Conservation (phyloP, 2,329 filamentous ascomycete genomes). For the Akanthomyces muscarius region DNA sequence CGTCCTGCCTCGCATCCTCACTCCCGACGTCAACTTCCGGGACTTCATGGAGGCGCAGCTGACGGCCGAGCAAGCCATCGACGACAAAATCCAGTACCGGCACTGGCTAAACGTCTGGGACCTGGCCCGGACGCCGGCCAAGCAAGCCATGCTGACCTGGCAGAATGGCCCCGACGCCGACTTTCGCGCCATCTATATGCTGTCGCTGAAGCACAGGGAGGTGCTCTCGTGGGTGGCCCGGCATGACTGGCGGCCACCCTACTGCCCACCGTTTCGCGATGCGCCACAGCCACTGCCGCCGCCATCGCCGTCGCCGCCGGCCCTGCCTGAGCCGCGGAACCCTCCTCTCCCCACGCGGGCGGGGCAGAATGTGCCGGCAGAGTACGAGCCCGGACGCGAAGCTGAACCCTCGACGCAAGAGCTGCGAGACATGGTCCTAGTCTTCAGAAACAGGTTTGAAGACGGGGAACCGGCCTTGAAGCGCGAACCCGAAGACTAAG, state of each 20-base stretch:
- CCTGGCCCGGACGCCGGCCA: not conserved
- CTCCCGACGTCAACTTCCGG: not conserved
- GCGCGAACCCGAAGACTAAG: too few relatives aligned
- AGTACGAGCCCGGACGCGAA: too few relatives aligned
- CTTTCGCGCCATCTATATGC: slow-evolving; percentile 3
- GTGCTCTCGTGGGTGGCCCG: not conserved
- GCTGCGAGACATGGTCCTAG: too few relatives aligned
- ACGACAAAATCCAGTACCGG: not conserved
- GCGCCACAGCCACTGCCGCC: not conserved
- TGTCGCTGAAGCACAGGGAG: not conserved
- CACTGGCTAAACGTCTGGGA: not conserved
- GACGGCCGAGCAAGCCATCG: not conserved
- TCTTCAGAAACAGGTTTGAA: too few relatives aligned
- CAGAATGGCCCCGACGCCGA: not conserved
- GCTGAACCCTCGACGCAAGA: too few relatives aligned
- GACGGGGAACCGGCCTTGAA: too few relatives aligned
- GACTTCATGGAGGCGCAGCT: not conserved
- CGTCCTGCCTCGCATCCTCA: not conserved
- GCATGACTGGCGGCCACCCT: not conserved
- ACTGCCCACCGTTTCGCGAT: not conserved
- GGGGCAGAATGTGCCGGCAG: too few relatives aligned
- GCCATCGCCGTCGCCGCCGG: not conserved
- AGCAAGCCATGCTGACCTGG: not conserved
- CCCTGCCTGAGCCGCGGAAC: too few relatives aligned
- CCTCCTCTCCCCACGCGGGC: too few relatives aligned